Percentiles rank a stretch among this genome's conserved stretches.
Evolutionary conservation across 805 yeast genomes (phyloP).

Genomic region (Blastobotrys chiropterorum): DNA sequence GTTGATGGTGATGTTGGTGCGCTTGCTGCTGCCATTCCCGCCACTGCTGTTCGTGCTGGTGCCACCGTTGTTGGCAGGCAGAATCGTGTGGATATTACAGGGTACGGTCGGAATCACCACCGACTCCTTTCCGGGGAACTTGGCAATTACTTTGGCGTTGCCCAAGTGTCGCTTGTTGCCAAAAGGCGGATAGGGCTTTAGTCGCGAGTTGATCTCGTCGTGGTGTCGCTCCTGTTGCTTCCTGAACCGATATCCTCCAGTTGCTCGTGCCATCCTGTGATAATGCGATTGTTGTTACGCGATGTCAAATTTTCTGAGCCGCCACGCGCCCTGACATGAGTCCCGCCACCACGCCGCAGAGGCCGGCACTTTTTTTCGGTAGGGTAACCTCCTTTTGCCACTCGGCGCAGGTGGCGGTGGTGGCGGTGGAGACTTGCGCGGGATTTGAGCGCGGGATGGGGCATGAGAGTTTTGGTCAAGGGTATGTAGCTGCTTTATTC

Average conservation of each 20-base stretch:
- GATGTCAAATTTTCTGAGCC: not conserved
- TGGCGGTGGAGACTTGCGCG: too few relatives aligned
- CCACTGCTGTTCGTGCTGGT: too few relatives aligned
- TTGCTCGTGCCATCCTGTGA: not conserved
- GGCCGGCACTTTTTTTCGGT: too few relatives aligned
- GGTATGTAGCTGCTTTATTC: too few relatives aligned
- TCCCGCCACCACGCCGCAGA: not conserved
- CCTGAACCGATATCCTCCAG: not conserved
- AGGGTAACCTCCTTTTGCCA: not conserved
- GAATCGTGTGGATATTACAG: conserved; percentile 6
- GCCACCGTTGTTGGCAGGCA: conserved; percentile 4
- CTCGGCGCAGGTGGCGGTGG: not conserved
- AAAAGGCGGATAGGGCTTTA: conserved; percentile 5
- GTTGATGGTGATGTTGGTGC: not conserved
- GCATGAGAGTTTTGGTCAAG: too few relatives aligned
- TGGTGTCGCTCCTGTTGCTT: not conserved
- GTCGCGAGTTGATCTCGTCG: not conserved
- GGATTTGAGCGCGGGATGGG: too few relatives aligned
- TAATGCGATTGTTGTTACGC: not conserved
- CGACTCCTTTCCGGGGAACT: conserved; percentile 4
- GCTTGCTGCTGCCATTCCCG: too few relatives aligned
- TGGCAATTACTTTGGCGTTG: conserved; percentile 1
- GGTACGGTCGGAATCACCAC: conserved; percentile 2
- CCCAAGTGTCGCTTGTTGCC: conserved; percentile 8
- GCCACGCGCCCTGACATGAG: not conserved